Evolutionary conservation across 2,329 filamentous ascomycete genomes (phyloP).

Genomic region (Chaetomiaceae sp.): DNA sequence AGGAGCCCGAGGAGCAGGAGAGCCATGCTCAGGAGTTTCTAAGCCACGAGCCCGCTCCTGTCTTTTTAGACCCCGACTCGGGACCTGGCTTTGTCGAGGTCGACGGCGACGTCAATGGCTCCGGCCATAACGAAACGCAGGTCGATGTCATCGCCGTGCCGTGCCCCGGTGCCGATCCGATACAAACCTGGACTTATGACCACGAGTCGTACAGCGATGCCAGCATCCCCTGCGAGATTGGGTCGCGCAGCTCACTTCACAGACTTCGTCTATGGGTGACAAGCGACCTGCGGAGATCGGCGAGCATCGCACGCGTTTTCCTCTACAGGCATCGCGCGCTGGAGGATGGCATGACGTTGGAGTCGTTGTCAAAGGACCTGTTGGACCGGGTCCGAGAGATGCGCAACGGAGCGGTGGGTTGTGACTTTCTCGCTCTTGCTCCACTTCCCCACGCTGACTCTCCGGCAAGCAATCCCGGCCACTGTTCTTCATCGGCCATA

Average conservation of each 20-base stretch:
- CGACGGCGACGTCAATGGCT: slow-evolving; percentile 40
- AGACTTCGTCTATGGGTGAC: slow-evolving; percentile 41
- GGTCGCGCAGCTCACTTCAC: slow-evolving; percentile 11
- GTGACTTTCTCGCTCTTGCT: not conserved
- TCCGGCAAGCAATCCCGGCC: slow-evolving; percentile 40
- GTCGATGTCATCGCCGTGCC: slow-evolving; percentile 53
- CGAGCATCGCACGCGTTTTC: slow-evolving; percentile 45
- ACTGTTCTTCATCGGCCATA: slow-evolving; percentile 57
- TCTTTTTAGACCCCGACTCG: slow-evolving; percentile 14
- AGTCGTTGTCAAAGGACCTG: slow-evolving; percentile 43
- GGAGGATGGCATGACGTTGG: slow-evolving; percentile 40
- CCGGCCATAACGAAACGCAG: slow-evolving; percentile 48
- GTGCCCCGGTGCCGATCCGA: slow-evolving; percentile 48
- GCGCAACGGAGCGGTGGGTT: slow-evolving; percentile 24
- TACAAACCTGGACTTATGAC: slow-evolving; percentile 51
- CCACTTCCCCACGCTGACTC: slow-evolving; percentile 6
- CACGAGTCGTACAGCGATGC: slow-evolving; percentile 46
- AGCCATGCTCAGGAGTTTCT: not conserved
- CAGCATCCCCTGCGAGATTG: slow-evolving; percentile 31
- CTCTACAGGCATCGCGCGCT: slow-evolving; percentile 48
- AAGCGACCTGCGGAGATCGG: slow-evolving; percentile 48
- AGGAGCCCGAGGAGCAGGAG: not conserved
- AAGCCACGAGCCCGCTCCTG: not conserved
- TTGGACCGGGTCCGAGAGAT: slow-evolving; percentile 40
- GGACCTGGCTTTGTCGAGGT: slow-evolving; percentile 40